These are phyloP conservation scores for Parascedosporium putredinis DNA, from an alignment of 2,329 filamentous ascomycete genomes.

Conservation along the genomic window DNA sequence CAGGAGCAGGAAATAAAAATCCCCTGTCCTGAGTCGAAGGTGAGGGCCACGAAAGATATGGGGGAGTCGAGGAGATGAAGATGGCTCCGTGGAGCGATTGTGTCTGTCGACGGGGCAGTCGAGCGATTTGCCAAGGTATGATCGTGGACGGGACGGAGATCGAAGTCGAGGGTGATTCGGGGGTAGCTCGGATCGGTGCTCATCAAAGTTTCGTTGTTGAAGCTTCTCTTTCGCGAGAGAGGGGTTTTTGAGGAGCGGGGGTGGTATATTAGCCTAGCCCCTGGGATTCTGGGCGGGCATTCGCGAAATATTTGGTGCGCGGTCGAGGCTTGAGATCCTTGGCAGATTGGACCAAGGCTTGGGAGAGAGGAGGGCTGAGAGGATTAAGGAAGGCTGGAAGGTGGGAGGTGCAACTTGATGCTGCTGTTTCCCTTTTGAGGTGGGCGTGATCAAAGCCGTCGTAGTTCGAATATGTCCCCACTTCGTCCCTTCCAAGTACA, in stretches of 20 bases:
- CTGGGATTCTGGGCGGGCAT: neutral
- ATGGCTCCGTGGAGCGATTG: neutral
- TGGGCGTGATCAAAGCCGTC: slow-evolving; percentile 3
- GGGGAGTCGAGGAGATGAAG: too few species aligned
- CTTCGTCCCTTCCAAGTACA: neutral
- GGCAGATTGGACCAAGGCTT: slow-evolving; percentile 6
- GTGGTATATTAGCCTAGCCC: neutral
- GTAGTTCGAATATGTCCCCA: too few species aligned
- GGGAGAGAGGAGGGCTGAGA: slow-evolving; percentile 3
- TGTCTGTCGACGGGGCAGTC: neutral
- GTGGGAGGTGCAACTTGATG: neutral
- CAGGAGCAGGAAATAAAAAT: neutral
- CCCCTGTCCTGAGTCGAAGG: neutral
- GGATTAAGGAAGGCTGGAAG: neutral
- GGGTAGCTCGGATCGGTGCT: too few species aligned
- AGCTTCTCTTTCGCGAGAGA: too few species aligned
- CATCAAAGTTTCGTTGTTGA: too few species aligned
- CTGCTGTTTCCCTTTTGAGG: neutral
- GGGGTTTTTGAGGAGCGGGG: neutral
- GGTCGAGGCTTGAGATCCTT: neutral
- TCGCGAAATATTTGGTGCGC: too few species aligned
- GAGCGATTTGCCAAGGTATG: neutral
- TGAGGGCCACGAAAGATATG: too few species aligned
- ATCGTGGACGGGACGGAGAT: neutral
- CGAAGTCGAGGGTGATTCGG: neutral